These are phyloP conservation scores for Candida rishiriensis DNA, from an alignment of 805 yeast genomes.

Conservation along the genomic window DNA sequence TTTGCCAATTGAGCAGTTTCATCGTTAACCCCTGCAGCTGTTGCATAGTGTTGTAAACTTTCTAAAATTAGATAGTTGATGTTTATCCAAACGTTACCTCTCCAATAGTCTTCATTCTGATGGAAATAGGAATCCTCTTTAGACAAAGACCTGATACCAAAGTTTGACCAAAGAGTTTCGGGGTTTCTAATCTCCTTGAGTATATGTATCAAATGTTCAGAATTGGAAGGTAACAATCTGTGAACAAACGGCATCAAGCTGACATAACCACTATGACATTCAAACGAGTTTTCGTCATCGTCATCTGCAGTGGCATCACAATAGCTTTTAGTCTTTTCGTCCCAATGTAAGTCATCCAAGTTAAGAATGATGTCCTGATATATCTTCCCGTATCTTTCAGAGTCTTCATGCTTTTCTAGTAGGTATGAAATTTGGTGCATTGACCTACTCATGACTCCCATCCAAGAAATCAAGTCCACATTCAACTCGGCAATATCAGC, in stretches of 20 bases:
- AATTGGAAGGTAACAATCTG: conserved; percentile 50
- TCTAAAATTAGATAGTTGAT: conserved; percentile 82
- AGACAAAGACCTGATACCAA: conserved; percentile 79
- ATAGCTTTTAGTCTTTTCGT: conserved; percentile 55
- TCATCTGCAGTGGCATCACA: conserved; percentile 83
- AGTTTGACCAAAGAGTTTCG: conserved; percentile 68
- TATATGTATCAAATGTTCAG: conserved; percentile 45
- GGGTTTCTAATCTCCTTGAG: conserved; percentile 63
- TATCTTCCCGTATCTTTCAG: conserved; percentile 44
- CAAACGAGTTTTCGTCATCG: conserved; percentile 59
- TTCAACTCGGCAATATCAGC: conserved; percentile 88
- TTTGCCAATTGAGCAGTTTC: conserved; percentile 37
- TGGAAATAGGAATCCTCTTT: conserved; percentile 61
- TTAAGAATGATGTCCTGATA: conserved; percentile 57
- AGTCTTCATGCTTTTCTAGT: conserved; percentile 57
- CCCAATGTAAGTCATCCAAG: conserved; percentile 79
- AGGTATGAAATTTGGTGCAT: conserved; percentile 68
- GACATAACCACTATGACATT: conserved; percentile 89
- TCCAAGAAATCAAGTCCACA: conserved; percentile 88
- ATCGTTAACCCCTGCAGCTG: conserved; percentile 26
- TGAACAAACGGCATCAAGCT: conserved; percentile 81
- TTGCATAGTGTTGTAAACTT: conserved; percentile 54
- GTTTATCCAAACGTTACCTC: conserved; percentile 91
- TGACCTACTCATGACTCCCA: conserved; percentile 86
- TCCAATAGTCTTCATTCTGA: conserved; percentile 89